Percentiles rank a stretch among this genome's conserved stretches.
These are phyloP conservation scores for Sedum album DNA, from an alignment of 164 flowering plant genomes.

Conservation along the genomic window DNA sequence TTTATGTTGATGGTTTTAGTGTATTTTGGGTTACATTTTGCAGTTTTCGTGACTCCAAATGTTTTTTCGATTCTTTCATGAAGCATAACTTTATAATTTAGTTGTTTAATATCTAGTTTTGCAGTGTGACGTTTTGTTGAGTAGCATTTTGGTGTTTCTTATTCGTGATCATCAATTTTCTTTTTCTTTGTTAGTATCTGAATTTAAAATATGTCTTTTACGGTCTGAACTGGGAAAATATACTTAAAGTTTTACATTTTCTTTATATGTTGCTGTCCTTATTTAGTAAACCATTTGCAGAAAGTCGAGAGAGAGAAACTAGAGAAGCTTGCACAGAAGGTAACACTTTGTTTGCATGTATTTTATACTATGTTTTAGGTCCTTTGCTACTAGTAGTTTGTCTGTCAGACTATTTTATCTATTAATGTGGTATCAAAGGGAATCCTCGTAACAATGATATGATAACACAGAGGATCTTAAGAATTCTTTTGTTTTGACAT, in stretches of 20 bases:
- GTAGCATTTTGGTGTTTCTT: too few relatives aligned
- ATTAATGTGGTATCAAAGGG: not conserved
- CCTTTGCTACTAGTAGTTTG: not conserved
- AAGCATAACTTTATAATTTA: not conserved
- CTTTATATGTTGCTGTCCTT: not conserved
- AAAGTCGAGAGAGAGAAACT: slow-evolving; percentile 74
- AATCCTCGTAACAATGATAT: not conserved
- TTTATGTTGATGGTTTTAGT: not conserved
- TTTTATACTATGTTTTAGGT: not conserved
- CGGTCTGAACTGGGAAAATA: too few relatives aligned
- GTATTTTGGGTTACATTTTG: not conserved
- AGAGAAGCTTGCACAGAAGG: slow-evolving; percentile 92
- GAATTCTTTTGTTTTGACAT: not conserved
- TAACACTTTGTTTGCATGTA: slow-evolving; percentile 15
- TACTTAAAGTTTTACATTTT: too few relatives aligned
- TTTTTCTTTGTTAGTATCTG: too few relatives aligned
- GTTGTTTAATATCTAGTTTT: not conserved
- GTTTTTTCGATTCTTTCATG: not conserved
- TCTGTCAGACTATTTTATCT: too few relatives aligned
- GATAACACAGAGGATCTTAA: not conserved
- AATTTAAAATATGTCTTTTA: too few relatives aligned
- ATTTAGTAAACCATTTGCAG: slow-evolving; percentile 28
- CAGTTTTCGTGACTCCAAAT: not conserved
- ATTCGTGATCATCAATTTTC: too few relatives aligned
- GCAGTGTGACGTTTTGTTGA: too few relatives aligned